A percentile compares a stretch with the other conserved stretches of the same genome.
These are phyloP conservation scores for Peronosclerospora sorghi DNA, from an alignment of 352 stramenopile genomes.

Conservation along the genomic window DNA sequence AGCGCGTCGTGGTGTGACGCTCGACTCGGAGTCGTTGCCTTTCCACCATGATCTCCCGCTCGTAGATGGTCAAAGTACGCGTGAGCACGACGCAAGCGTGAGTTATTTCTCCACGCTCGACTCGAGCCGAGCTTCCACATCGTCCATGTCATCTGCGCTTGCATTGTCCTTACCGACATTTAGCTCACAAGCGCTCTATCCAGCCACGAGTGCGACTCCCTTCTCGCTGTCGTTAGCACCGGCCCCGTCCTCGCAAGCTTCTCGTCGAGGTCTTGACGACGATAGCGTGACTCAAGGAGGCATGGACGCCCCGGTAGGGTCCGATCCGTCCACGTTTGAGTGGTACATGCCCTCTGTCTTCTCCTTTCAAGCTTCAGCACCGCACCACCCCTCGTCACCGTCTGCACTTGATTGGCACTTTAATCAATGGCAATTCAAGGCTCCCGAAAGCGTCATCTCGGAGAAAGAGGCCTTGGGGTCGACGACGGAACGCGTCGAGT, in stretches of 20 bases:
- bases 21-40: constrained; percentile 17
- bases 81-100: constrained; percentile 16
- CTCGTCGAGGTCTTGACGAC: constrained; percentile 12
- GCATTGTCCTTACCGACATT: too few relatives aligned
- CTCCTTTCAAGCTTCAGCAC: constrained; percentile 47
- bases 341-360: constrained; percentile 73
- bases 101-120: constrained; percentile 32
- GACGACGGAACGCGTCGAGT: constrained; percentile 4
- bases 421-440: constrained; percentile 39
- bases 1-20: constrained; percentile 15
- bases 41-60: constrained; percentile 12
- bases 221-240: constrained; percentile 50
- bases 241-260: constrained; percentile 1
- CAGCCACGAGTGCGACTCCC: constrained; percentile 21
- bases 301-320: constrained; percentile 7
- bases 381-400: constrained; percentile 33
- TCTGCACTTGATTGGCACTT: constrained; percentile 77
- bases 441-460: constrained; percentile 9
- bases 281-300: constrained; percentile 12
- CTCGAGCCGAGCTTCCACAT: constrained; percentile 20
- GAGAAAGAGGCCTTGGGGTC: constrained; percentile 6
- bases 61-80: constrained; percentile 9
- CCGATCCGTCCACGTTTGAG: constrained; percentile 45
- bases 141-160: too few relatives aligned
- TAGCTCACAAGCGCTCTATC: constrained; percentile 37